Evolutionary conservation across 306 rosid species (phyloP), one percentile per base, ranked within the genome.

Genomic region (Cucurbita moschata): DNA sequence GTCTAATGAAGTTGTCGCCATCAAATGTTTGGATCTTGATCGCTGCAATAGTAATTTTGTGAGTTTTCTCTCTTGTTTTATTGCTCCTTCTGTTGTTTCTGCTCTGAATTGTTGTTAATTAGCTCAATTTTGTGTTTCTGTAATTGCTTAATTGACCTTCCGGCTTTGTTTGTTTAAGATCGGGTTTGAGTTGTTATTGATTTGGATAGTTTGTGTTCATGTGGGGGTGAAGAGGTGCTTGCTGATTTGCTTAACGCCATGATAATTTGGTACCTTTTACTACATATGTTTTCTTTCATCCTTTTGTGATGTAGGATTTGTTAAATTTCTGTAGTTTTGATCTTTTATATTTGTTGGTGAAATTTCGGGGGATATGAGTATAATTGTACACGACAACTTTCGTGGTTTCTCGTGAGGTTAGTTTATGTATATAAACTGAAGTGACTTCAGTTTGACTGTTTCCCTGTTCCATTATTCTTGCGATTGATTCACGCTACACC

Each of bases 21-120:
- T 95, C 54, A 91, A 95, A 86, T 89, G 92, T 26, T 85, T 95
- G 91, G 99, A 95, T 91, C 97, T 95, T 77, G 99, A 95, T 87
- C 97, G 99, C 30, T 88, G 97, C 88, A 89, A 84, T 78, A 85
- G 83, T 67, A 95, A 91, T 87, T 78, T 95, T 70, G 94, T 88
- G 39, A 79, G 90, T 78, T 75, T 68, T 8, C 3, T 40, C 19
- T 54, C 15, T 19, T 13, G 2, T 40, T 19, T 14, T 42, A 0
- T 65, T 42, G 16, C 37, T 59, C 42, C 4, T 43, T 43, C 47
- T 9, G 47, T 43, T 43, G 47, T 23, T 55, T 50, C 4, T 55
- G 26, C 11, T 47, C 13, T 38, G 6, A 62, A 75, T 59, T 44
- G 3, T 39, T 35, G 65, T 7, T 23, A n/a, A 26, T 57, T 57